Conservation (phyloP, 2,329 filamentous ascomycete species). For the Boeremia exigua region DNA sequence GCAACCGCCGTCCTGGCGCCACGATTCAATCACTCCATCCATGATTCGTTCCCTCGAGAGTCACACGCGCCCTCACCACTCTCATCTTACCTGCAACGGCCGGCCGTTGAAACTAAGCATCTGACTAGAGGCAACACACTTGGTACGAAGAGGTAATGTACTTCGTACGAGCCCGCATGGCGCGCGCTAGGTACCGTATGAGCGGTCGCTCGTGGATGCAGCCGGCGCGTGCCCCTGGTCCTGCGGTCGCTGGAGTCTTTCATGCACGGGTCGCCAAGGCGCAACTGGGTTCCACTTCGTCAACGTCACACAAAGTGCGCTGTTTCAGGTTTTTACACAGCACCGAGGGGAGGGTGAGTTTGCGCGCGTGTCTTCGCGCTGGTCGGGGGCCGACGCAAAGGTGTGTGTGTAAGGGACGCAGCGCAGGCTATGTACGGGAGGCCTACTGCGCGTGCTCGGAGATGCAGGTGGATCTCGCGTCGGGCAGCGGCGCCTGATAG, state of each 20-base stretch:
- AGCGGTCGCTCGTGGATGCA: too few species aligned
- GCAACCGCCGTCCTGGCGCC: too few species aligned
- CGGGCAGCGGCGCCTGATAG: conserved; percentile 10
- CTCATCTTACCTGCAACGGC: conserved; percentile 4
- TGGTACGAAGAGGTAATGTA: neutral
- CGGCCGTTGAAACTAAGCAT: conserved; percentile 6
- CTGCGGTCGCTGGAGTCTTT: neutral
- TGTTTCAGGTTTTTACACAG: conserved; percentile 17
- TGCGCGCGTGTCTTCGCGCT: neutral
- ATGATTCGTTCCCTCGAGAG: neutral
- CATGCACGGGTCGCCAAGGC: conserved; percentile 7
- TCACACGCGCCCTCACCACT: neutral
- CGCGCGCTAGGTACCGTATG: too few species aligned
- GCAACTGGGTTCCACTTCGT: conserved; percentile 2
- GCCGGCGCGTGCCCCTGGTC: too few species aligned
- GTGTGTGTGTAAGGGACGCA: neutral
- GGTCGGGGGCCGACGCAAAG: too few species aligned
- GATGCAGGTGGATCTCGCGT: conserved; percentile 7
- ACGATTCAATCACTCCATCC: too few species aligned
- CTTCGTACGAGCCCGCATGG: neutral
- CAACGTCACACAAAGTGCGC: conserved; percentile 9
- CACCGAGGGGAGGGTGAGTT: neutral
- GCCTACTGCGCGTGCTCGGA: conserved; percentile 4
- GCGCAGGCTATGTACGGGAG: neutral
- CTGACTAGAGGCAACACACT: neutral